Percentiles rank a stretch among this genome's conserved stretches.
phyloP scores from a whole-genome alignment of 2,329 filamentous ascomycete genomes.

The Calcarisporium arbuscula region DNA sequence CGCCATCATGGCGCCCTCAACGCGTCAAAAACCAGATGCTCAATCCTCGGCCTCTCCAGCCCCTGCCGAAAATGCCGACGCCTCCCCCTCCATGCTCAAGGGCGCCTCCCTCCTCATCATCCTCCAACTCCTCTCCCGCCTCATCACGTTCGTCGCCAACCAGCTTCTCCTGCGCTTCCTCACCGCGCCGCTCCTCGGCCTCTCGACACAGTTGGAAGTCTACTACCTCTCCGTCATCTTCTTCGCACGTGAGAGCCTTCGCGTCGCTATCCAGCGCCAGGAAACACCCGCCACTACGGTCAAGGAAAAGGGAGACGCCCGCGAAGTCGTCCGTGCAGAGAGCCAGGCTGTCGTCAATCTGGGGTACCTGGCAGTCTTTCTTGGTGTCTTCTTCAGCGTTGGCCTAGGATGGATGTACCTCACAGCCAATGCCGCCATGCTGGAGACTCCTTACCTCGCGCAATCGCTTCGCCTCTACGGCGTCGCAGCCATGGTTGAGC shows the following conservation, averaged over 20 bases:
- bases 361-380: slow-evolving; percentile 68
- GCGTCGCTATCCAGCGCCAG: slow-evolving; percentile 85
- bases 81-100: slow-evolving; percentile 40
- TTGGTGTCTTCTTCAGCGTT: slow-evolving; percentile 60
- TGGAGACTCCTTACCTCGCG: slow-evolving; percentile 58
- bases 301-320: slow-evolving; percentile 8
- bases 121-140: slow-evolving; percentile 81
- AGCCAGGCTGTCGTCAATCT: slow-evolving; percentile 82
- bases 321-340: slow-evolving; percentile 22
- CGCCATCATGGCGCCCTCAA: no score
- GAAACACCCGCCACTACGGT: slow-evolving; percentile 3
- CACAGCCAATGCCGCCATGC: slow-evolving; percentile 36
- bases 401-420: slow-evolving; percentile 64
- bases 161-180: slow-evolving; percentile 84
- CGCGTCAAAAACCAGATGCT: no score
- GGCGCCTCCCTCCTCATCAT: slow-evolving; percentile 82
- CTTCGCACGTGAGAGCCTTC: slow-evolving; percentile 84
- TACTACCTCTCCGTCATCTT: slow-evolving; percentile 92
- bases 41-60: neutral
- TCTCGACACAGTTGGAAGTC: slow-evolving; percentile 85
- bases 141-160: slow-evolving; percentile 85
- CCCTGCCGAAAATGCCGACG: neutral
- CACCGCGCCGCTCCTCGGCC: slow-evolving; percentile 75
- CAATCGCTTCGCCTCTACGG: slow-evolving; percentile 49
- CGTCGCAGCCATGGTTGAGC: slow-evolving; percentile 59